Evolutionary conservation across 805 yeast genomes (phyloP).

Genomic region (Huiozyma naganishii): DNA sequence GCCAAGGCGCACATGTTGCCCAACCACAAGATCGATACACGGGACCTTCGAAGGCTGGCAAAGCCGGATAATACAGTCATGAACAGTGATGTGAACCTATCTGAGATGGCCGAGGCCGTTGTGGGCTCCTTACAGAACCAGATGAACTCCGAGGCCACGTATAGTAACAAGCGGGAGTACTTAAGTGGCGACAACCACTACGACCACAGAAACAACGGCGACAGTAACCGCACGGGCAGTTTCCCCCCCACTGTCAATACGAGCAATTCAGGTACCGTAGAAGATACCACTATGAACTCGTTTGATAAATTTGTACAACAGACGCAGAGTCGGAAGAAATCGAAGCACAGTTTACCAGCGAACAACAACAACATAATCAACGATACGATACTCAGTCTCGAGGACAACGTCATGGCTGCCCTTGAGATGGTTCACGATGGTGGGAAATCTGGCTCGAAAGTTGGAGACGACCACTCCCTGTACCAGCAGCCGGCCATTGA

Average conservation of each 20-base stretch:
- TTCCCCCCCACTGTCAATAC: background rate
- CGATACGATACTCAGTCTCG: conserved; percentile 18
- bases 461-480: too few species aligned
- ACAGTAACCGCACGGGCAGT: background rate
- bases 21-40: conserved; percentile 3
- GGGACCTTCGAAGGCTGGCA: background rate
- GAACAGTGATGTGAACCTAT: conserved; percentile 3
- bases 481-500: conserved; percentile 2
- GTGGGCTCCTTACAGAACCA: conserved; percentile 13
- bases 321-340: conserved; percentile 10
- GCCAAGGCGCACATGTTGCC: conserved; percentile 23
- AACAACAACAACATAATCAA: conserved; percentile 10
- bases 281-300: conserved; percentile 10
- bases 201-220: background rate
- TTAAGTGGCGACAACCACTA: too few species aligned
- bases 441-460: too few species aligned
- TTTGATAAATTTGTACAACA: conserved; percentile 21
- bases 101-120: conserved; percentile 20
- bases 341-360: conserved; percentile 1
- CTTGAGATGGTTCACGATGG: conserved; percentile 12
- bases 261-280: background rate
- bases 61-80: background rate
- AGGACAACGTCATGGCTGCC: conserved; percentile 23
- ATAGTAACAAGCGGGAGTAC: background rate
- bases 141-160: background rate